Conservation (phyloP, 768 basidiomycete genomes). For the Boletus patriciae region DNA sequence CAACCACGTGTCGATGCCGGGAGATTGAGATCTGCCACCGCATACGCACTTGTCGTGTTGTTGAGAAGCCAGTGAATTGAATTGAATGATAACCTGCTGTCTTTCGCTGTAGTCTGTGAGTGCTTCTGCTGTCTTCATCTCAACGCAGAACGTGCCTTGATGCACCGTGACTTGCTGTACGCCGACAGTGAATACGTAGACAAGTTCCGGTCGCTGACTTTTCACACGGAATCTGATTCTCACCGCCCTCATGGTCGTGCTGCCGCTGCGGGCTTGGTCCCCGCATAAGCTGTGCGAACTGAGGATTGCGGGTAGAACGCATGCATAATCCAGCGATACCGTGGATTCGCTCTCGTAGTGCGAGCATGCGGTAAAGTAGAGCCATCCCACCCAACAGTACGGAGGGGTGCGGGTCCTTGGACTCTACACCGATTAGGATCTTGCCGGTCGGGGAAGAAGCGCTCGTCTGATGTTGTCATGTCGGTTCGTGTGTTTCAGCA, state of each 20-base stretch:
- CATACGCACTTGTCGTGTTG: conserved; percentile 14
- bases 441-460: background rate
- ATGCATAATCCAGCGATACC: conserved; percentile 1
- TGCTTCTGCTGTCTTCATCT: background rate
- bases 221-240: conserved; percentile 20
- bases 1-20: conserved; percentile 16
- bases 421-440: background rate
- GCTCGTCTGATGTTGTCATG: conserved; percentile 1
- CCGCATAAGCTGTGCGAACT: conserved; percentile 25
- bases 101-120: background rate
- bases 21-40: conserved; percentile 14
- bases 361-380: background rate
- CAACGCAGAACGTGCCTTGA: background rate
- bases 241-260: conserved; percentile 21
- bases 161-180: conserved; percentile 25
- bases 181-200: background rate
- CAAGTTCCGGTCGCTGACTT: conserved; percentile 16
- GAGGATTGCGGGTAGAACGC: background rate
- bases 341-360: background rate
- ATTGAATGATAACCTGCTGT: background rate
- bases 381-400: background rate
- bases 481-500: conserved; percentile 14
- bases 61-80: conserved; percentile 1
- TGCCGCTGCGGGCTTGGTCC: conserved; percentile 19
- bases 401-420: background rate